These are phyloP conservation scores for Diaporthe sp. DNA, from an alignment of 2,329 filamentous ascomycete species.

Conservation along the genomic window DNA sequence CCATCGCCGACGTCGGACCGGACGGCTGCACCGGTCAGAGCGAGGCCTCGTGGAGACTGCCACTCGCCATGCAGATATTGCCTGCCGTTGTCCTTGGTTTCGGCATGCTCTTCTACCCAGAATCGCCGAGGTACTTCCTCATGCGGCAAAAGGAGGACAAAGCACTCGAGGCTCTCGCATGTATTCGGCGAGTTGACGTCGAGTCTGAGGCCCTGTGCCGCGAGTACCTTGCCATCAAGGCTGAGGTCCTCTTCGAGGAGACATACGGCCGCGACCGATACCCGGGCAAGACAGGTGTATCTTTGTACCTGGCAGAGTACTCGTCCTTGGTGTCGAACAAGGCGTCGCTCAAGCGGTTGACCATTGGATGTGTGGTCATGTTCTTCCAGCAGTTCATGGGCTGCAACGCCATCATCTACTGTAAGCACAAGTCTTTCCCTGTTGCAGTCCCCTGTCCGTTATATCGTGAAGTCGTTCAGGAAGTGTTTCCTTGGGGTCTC, in stretches of 20 bases:
- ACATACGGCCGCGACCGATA: constrained; percentile 47
- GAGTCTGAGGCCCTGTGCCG: constrained; percentile 48
- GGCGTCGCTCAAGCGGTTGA: constrained; percentile 57
- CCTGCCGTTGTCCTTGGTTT: constrained; percentile 68
- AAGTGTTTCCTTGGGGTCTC: too few relatives aligned
- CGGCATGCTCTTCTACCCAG: constrained; percentile 67
- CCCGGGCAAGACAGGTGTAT: constrained; percentile 49
- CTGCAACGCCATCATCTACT: constrained; percentile 63
- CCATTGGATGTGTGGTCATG: constrained; percentile 69
- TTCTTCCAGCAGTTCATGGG: constrained; percentile 64
- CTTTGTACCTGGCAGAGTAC: constrained; percentile 51
- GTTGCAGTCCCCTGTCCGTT: too few relatives aligned
- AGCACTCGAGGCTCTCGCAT: constrained; percentile 49
- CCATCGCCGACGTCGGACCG: constrained; percentile 55
- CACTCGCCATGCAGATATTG: constrained; percentile 64
- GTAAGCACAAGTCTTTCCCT: background rate
- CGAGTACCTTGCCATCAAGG: constrained; percentile 54
- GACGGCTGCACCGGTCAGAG: constrained; percentile 60
- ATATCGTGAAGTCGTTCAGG: too few relatives aligned
- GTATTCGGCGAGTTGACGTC: constrained; percentile 50
- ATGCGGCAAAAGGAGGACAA: constrained; percentile 51
- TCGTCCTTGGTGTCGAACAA: constrained; percentile 48
- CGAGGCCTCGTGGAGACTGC: constrained; percentile 59
- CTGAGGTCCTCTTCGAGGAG: constrained; percentile 54
- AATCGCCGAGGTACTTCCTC: constrained; percentile 52